These are phyloP conservation scores for Kodamaea sagamina DNA, from an alignment of 805 yeast species.

Conservation along the genomic window DNA sequence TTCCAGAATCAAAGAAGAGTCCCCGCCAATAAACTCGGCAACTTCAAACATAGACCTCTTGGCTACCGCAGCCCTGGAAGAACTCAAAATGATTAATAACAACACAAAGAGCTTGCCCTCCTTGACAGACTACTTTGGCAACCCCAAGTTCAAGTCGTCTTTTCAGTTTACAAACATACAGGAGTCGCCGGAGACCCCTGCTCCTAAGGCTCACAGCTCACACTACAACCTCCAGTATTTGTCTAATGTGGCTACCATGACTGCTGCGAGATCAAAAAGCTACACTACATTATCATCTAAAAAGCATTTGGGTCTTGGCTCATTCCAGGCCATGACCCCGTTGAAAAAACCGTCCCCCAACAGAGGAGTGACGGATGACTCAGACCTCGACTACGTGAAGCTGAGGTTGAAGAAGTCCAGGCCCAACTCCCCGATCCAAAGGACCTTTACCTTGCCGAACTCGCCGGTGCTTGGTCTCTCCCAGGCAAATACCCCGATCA, in stretches of 20 bases:
- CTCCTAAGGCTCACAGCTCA: constrained; percentile 5
- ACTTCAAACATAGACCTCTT: constrained; percentile 50
- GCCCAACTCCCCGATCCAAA: constrained; percentile 48
- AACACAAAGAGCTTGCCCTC: constrained; percentile 56
- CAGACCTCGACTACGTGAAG: constrained; percentile 50
- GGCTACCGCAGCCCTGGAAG: constrained; percentile 59
- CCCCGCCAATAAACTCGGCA: constrained; percentile 6
- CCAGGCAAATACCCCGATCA: constrained; percentile 40
- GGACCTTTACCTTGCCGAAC: constrained; percentile 43
- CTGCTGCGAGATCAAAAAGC: constrained; percentile 23
- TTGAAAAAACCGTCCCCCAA: constrained; percentile 13
- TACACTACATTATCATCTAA: constrained; percentile 17
- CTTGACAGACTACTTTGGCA: constrained; percentile 48
- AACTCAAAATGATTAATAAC: constrained; percentile 41
- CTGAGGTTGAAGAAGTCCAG: constrained; percentile 48
- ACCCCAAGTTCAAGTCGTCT: constrained; percentile 1
- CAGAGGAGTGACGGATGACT: constrained; percentile 36
- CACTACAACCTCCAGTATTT: constrained; percentile 38
- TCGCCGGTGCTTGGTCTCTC: constrained; percentile 46
- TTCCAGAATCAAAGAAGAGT: background rate
- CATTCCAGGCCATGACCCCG: constrained; percentile 14
- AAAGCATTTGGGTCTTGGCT: constrained; percentile 63
- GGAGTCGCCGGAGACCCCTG: constrained; percentile 3
- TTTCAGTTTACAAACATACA: constrained; percentile 4
- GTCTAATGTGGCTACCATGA: constrained; percentile 40